Evolutionary conservation across 129 eudicot genomes (phyloP).

Genomic region (Flaveria robusta): DNA sequence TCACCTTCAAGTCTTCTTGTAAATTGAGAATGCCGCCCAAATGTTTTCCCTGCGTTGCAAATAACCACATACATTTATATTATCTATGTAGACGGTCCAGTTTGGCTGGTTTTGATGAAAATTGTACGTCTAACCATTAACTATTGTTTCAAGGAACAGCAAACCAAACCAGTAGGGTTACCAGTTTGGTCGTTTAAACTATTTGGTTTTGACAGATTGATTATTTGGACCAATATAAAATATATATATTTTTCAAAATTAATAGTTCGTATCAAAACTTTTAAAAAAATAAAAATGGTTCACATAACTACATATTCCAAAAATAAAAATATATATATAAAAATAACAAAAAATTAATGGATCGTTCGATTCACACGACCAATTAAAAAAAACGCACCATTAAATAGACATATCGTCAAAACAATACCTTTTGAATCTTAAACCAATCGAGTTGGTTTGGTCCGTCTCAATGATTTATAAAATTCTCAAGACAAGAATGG

Average conservation of each 20-base stretch:
- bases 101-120: too few species aligned
- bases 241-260: neutral
- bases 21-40: slow-evolving; percentile 67
- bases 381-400: neutral
- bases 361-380: neutral
- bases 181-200: too few species aligned
- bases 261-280: too few species aligned
- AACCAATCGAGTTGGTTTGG: neutral
- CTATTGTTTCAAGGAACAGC: too few species aligned
- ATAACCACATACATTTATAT: slow-evolving; percentile 13
- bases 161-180: too few species aligned
- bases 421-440: neutral
- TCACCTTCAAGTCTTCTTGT: slow-evolving; percentile 39
- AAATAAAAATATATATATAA: too few species aligned
- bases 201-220: neutral
- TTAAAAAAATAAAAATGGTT: too few species aligned
- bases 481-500: too few species aligned
- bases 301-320: too few species aligned
- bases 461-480: neutral
- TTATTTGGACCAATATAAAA: slow-evolving; percentile 3
- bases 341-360: too few species aligned
- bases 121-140: too few species aligned
- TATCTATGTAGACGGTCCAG: too few species aligned
- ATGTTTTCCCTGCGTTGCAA: slow-evolving; percentile 64
- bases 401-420: neutral